These are phyloP conservation scores for Sporothrix brunneoviolacea DNA, from an alignment of 2,329 filamentous ascomycete species.

Conservation along the genomic window DNA sequence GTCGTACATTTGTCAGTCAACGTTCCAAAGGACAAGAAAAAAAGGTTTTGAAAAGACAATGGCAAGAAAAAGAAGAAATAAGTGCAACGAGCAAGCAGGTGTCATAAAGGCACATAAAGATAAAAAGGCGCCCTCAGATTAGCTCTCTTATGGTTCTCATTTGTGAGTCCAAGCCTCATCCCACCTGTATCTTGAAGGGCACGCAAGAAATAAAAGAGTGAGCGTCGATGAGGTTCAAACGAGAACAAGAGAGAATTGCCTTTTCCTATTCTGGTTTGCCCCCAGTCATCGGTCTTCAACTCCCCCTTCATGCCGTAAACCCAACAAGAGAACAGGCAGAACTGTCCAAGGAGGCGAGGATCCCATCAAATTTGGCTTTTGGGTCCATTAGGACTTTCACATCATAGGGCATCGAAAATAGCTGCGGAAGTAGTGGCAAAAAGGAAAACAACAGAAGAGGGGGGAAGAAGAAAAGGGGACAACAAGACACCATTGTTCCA, in stretches of 20 bases:
- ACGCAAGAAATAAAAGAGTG: not conserved
- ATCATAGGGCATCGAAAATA: conserved; percentile 12
- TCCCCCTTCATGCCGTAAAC: not conserved
- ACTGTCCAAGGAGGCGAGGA: not conserved
- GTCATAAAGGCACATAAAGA: too few species aligned
- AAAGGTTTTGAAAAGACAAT: too few species aligned
- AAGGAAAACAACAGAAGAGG: not conserved
- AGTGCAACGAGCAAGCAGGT: too few species aligned
- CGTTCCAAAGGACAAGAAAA: too few species aligned
- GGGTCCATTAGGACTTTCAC: conserved; percentile 9
- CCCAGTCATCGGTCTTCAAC: conserved; percentile 3
- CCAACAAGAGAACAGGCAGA: not conserved
- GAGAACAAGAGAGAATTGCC: too few species aligned
- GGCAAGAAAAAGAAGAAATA: not conserved
- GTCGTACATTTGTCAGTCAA: too few species aligned
- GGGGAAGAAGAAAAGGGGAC: not conserved
- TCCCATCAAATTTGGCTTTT: conserved; percentile 20
- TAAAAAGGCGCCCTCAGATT: conserved; percentile 20
- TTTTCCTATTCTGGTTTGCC: not conserved
- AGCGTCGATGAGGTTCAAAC: conserved; percentile 4
- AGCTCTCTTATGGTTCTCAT: conserved; percentile 18
- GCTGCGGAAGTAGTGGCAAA: not conserved
- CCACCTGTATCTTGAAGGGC: not conserved
- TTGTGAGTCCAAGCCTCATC: not conserved
- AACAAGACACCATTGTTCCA: not conserved